Evolutionary conservation across 768 basidiomycete genomes (phyloP).

Genomic region (Tylopilus rubrobrunneus): DNA sequence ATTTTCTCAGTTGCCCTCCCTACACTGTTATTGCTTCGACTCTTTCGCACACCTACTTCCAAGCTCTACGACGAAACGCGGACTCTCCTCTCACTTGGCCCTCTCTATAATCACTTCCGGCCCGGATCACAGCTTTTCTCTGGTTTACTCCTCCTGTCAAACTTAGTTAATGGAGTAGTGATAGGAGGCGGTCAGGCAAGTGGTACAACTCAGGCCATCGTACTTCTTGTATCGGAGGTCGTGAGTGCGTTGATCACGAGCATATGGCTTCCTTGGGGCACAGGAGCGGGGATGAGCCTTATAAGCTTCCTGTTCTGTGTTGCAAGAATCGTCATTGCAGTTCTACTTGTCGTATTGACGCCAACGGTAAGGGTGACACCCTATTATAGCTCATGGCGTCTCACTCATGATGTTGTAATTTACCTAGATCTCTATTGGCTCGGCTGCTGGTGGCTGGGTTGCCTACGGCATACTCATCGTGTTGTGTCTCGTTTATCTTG

Average conservation of each 20-base stretch:
- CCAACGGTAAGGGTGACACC: conserved; percentile 61
- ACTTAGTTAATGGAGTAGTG: conserved; percentile 76
- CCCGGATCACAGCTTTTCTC: conserved; percentile 90
- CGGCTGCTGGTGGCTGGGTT: conserved; percentile 85
- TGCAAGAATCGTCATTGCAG: conserved; percentile 83
- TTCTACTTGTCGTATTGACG: conserved; percentile 85
- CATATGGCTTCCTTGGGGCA: conserved; percentile 95
- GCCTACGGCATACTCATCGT: conserved; percentile 90
- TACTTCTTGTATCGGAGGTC: conserved; percentile 88
- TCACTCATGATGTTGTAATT: conserved; percentile 9
- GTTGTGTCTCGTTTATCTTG: conserved; percentile 74
- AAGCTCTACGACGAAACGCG: conserved; percentile 95
- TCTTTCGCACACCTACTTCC: conserved; percentile 75
- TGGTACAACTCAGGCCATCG: conserved; percentile 87
- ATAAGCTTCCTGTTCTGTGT: conserved; percentile 93
- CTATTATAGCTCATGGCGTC: background rate
- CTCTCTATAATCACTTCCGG: conserved; percentile 92
- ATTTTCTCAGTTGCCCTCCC: conserved; percentile 79
- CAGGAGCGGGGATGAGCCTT: conserved; percentile 94
- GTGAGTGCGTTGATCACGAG: conserved; percentile 83
- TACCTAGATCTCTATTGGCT: conserved; percentile 75
- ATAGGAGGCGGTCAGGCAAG: conserved; percentile 88
- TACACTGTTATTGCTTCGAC: conserved; percentile 66
- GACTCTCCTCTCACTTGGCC: conserved; percentile 85
- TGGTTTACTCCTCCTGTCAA: conserved; percentile 73